Conservation (phyloP, 2,329 filamentous ascomycete genomes). For the Fusarium vanettenii region DNA sequence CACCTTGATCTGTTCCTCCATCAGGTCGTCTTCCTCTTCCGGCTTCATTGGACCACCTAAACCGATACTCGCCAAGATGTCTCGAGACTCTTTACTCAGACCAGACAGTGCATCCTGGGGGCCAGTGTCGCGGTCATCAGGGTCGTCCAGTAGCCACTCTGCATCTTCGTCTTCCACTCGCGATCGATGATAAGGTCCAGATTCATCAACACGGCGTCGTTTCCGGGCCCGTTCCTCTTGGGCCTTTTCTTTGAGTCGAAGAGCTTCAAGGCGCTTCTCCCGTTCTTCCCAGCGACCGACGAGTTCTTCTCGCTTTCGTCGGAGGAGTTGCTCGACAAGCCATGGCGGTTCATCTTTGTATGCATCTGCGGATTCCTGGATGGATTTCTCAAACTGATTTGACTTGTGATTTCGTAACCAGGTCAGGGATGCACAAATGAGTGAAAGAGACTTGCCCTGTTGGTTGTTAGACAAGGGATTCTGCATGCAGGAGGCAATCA, state of each 20-base stretch:
- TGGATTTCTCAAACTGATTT: conserved; percentile 64
- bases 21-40: conserved; percentile 57
- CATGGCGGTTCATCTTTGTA: conserved; percentile 81
- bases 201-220: conserved; percentile 56
- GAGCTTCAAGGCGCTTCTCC: conserved; percentile 75
- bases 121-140: conserved; percentile 61
- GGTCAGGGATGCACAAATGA: conserved; percentile 89
- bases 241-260: conserved; percentile 72
- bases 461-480: conserved; percentile 1
- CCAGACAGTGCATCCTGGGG: conserved; percentile 59
- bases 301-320: conserved; percentile 75
- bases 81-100: conserved; percentile 80
- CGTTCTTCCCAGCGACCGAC: conserved; percentile 76
- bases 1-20: conserved; percentile 77
- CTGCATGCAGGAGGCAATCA: neutral
- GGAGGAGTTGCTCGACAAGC: conserved; percentile 82
- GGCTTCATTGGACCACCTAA: conserved; percentile 52
- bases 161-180: conserved; percentile 66
- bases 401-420: conserved; percentile 90
- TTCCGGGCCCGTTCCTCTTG: conserved; percentile 64
- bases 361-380: conserved; percentile 55
- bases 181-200: conserved; percentile 25
- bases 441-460: conserved; percentile 88
- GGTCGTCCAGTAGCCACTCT: conserved; percentile 79
- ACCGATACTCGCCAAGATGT: conserved; percentile 76